These are phyloP conservation scores for Botrytis sinoallii DNA, from an alignment of 2,329 filamentous ascomycete species.

Conservation along the genomic window DNA sequence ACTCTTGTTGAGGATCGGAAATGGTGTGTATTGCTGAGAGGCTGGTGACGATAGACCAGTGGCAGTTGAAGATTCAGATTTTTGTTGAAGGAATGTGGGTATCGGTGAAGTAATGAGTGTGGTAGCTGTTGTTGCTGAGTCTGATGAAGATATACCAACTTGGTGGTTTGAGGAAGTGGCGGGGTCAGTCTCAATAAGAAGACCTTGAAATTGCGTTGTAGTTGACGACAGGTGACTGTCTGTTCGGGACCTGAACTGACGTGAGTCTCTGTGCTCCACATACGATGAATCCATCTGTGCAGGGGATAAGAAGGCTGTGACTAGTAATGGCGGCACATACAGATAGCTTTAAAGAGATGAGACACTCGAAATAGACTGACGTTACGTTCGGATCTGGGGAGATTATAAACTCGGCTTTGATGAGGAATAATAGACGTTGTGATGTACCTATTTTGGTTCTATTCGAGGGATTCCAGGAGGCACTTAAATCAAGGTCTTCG, in stretches of 20 bases:
- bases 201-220: constrained; percentile 33
- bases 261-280: constrained; percentile 38
- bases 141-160: constrained; percentile 26
- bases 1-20: constrained; percentile 33
- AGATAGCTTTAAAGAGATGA: constrained; percentile 25
- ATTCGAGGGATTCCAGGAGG: constrained; percentile 32
- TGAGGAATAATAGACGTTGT: constrained; percentile 26
- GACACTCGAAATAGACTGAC: constrained; percentile 21
- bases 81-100: constrained; percentile 18
- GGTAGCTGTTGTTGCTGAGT: constrained; percentile 22
- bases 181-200: constrained; percentile 32
- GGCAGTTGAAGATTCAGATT: constrained; percentile 13
- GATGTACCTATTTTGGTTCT: constrained; percentile 35
- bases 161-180: constrained; percentile 24
- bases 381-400: constrained; percentile 21
- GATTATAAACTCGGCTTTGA: constrained; percentile 20
- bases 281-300: constrained; percentile 36
- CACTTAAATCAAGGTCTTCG: constrained; percentile 32
- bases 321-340: constrained; percentile 29
- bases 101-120: constrained; percentile 17
- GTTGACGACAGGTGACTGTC: constrained; percentile 36
- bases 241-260: constrained; percentile 36
- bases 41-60: constrained; percentile 23
- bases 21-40: constrained; percentile 32
- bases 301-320: constrained; percentile 32